These are phyloP conservation scores for Phaeotremella fagi DNA, from an alignment of 768 basidiomycete genomes.

Conservation along the genomic window DNA sequence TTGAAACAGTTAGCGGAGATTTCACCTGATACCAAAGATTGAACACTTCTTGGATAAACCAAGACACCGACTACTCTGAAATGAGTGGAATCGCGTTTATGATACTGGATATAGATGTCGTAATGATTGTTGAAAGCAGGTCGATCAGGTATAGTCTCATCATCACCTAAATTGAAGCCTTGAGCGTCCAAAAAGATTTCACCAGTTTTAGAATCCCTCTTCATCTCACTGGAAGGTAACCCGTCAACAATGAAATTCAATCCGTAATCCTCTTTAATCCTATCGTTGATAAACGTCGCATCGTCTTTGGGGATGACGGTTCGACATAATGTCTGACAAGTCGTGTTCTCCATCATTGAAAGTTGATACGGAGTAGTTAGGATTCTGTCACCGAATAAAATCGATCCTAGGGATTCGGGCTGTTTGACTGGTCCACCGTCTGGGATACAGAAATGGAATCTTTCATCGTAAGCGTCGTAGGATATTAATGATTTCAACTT, in stretches of 20 bases:
- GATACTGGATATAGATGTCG: constrained; percentile 61
- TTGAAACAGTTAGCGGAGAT: constrained; percentile 33
- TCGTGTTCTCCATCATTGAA: constrained; percentile 67
- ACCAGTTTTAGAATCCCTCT: constrained; percentile 68
- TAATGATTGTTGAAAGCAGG: constrained; percentile 91
- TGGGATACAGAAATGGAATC: constrained; percentile 81
- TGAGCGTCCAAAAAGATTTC: constrained; percentile 82
- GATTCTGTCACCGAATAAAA: constrained; percentile 94
- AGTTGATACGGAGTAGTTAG: constrained; percentile 88
- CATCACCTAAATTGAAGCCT: constrained; percentile 73
- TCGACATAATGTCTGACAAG: constrained; percentile 72
- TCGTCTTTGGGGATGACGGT: constrained; percentile 62
- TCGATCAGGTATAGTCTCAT: constrained; percentile 55
- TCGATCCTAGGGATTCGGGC: constrained; percentile 83
- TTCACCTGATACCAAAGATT: constrained; percentile 29
- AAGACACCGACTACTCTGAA: constrained; percentile 87
- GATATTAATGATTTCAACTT: constrained; percentile 40
- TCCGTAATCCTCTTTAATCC: constrained; percentile 86
- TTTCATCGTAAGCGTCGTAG: constrained; percentile 89
- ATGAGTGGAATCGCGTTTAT: constrained; percentile 59
- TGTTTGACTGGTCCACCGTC: constrained; percentile 56
- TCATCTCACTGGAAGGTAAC: constrained; percentile 89
- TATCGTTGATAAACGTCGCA: constrained; percentile 82
- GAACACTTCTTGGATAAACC: constrained; percentile 55
- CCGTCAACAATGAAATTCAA: constrained; percentile 94